phyloP scores from a whole-genome alignment of 305 asterid genomes.

The Fraxinus paxiana region DNA sequence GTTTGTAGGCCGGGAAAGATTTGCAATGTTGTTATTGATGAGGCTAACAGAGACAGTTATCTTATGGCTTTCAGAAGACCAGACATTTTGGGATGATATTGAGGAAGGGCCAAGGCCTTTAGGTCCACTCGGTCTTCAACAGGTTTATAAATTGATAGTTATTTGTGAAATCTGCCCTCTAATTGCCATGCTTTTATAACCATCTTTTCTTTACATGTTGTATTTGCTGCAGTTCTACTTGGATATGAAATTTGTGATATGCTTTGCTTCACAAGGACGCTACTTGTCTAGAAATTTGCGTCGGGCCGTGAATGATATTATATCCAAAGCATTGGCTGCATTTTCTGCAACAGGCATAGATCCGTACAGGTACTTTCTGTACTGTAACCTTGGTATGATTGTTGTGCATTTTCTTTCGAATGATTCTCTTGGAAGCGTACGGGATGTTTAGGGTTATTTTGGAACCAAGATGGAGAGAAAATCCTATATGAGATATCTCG shows the following conservation, averaged over 20 bases:
- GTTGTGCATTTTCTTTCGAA: conserved; percentile 15
- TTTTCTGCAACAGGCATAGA: conserved; percentile 86
- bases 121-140: conserved; percentile 87
- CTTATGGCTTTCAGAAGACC: conserved; percentile 95
- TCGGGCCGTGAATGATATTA: conserved; percentile 79
- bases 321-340: conserved; percentile 69
- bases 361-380: conserved; percentile 63
- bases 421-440: background rate
- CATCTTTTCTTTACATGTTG: conserved; percentile 17
- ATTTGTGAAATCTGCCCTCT: conserved; percentile 17
- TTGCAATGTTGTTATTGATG: conserved; percentile 79
- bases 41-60: conserved; percentile 95
- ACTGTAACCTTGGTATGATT: conserved; percentile 5
- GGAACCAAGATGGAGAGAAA: background rate
- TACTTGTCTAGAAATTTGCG: conserved; percentile 87
- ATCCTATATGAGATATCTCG: background rate
- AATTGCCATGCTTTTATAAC: conserved; percentile 7
- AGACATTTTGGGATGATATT: conserved; percentile 93
- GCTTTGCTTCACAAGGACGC: conserved; percentile 93
- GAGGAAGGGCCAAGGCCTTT: conserved; percentile 84
- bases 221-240: conserved; percentile 72
- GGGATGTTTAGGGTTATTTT: background rate
- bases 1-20: conserved; percentile 96
- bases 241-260: conserved; percentile 95
- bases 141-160: conserved; percentile 49